Evolutionary conservation across 805 yeast species (phyloP).

Genomic region (Candida germanica): DNA sequence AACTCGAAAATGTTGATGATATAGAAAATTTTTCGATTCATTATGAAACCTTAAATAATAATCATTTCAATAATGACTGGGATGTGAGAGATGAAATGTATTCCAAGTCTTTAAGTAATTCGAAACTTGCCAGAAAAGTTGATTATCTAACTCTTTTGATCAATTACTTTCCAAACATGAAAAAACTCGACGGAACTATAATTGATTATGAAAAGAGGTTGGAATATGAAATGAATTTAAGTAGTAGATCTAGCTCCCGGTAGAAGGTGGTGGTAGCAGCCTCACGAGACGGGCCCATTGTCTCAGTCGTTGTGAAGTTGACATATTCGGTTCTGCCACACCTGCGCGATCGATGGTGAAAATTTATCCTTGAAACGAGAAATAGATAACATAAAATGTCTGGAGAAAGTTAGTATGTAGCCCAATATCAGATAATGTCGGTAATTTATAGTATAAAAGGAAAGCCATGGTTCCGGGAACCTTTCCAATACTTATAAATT

Average conservation of each 20-base stretch:
- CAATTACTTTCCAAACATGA: slow-evolving; percentile 30
- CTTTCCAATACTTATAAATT: too few species aligned
- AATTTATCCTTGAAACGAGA: slow-evolving; percentile 6
- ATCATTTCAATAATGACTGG: slow-evolving; percentile 39
- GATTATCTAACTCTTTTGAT: slow-evolving; percentile 35
- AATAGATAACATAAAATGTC: slow-evolving; percentile 26
- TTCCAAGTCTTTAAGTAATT: slow-evolving; percentile 20
- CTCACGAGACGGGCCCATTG: too few species aligned
- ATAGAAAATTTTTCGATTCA: slow-evolving; percentile 50
- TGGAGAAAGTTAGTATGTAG: slow-evolving; percentile 47
- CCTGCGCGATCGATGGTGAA: slow-evolving; percentile 7
- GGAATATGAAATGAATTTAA: slow-evolving; percentile 9
- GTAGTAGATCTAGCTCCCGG: neutral
- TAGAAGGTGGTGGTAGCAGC: too few species aligned
- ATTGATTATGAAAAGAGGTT: slow-evolving; percentile 11
- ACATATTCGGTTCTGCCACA: slow-evolving; percentile 3
- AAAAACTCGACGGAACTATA: slow-evolving; percentile 35
- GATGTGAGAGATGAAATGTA: slow-evolving; percentile 32
- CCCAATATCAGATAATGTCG: too few species aligned
- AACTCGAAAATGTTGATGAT: slow-evolving; percentile 47
- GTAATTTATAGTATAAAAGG: too few species aligned
- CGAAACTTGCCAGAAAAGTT: slow-evolving; percentile 19
- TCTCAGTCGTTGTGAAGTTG: too few species aligned
- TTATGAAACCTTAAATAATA: slow-evolving; percentile 39
- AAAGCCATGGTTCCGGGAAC: too few species aligned